Evolutionary conservation across 192 early-diverging fungal genomes (phyloP).

Genomic region (Chytriomyces hyalinus): DNA sequence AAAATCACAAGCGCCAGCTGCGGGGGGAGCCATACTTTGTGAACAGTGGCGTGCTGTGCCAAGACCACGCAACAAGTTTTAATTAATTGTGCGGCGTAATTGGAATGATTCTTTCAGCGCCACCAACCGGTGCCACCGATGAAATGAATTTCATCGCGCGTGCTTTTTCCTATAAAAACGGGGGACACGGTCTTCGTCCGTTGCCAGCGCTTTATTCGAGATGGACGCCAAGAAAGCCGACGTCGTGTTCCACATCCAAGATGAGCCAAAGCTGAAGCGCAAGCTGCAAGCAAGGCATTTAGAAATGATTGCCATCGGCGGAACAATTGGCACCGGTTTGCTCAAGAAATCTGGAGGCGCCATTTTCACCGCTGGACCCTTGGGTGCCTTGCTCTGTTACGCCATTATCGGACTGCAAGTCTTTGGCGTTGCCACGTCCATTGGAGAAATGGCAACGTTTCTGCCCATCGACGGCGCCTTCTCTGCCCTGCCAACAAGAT

Average conservation of each 20-base stretch:
- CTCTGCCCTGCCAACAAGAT: constrained; percentile 77
- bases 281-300: constrained; percentile 56
- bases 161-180: neutral
- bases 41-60: no score
- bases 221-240: neutral
- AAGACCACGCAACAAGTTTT: neutral
- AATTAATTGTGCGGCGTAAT: neutral
- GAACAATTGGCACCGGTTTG: constrained; percentile 79
- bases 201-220: neutral
- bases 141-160: neutral
- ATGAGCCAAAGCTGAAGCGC: constrained; percentile 36
- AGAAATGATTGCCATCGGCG: constrained; percentile 75
- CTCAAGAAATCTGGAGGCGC: constrained; percentile 70
- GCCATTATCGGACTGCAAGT: constrained; percentile 30
- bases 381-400: constrained; percentile 75
- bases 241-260: neutral
- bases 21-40: no score
- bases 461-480: constrained; percentile 80
- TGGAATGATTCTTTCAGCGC: neutral
- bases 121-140: neutral
- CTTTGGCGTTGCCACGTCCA: constrained; percentile 63
- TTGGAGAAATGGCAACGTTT: constrained; percentile 81
- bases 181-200: neutral
- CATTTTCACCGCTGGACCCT: constrained; percentile 57
- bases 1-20: no score